These are phyloP conservation scores for Fraxinus cuspidata DNA, from an alignment of 257 asterid genomes.

Conservation along the genomic window DNA sequence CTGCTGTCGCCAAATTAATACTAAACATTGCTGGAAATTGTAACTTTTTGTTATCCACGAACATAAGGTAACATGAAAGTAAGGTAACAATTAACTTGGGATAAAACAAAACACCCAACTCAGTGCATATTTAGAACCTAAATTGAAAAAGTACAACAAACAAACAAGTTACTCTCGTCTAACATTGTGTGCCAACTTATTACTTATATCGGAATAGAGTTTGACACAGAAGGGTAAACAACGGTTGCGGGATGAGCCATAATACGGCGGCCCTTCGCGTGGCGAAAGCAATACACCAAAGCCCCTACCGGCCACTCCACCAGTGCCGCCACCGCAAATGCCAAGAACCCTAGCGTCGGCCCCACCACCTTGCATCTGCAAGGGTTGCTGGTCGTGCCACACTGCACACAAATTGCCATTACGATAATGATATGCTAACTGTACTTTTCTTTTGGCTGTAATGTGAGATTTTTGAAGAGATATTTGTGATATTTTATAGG, in stretches of 20 bases:
- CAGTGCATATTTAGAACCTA: too few relatives aligned
- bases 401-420: constrained; percentile 56
- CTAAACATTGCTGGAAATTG: too few relatives aligned
- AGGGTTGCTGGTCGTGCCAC: constrained; percentile 69
- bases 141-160: too few relatives aligned
- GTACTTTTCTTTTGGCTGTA: background rate
- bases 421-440: background rate
- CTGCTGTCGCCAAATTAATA: too few relatives aligned
- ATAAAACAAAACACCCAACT: too few relatives aligned
- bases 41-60: background rate
- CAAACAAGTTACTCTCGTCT: too few relatives aligned
- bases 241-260: constrained; percentile 83
- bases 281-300: constrained; percentile 69
- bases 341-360: constrained; percentile 82
- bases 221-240: constrained; percentile 55
- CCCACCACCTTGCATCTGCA: constrained; percentile 91
- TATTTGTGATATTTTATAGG: background rate
- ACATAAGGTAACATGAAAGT: too few relatives aligned
- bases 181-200: too few relatives aligned
- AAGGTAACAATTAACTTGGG: too few relatives aligned
- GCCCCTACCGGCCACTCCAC: constrained; percentile 96
- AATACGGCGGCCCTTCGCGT: constrained; percentile 78
- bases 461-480: background rate
- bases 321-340: constrained; percentile 67
- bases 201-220: constrained; percentile 53